Conservation (phyloP, 2,329 filamentous ascomycete species). For the Hypoxylon sp. region DNA sequence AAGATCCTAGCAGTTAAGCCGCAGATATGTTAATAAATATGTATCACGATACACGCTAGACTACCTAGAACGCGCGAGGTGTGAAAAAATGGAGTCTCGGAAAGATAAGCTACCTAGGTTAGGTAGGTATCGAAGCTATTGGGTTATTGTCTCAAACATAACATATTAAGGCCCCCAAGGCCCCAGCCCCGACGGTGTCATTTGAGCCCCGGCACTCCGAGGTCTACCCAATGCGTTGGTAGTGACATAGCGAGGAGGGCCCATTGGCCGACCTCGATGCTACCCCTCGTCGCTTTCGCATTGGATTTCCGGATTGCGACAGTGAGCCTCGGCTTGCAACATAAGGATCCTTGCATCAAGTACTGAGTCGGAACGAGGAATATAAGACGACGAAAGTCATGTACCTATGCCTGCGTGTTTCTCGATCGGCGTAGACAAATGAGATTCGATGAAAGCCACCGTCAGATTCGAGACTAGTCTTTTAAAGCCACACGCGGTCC, state of each 20-base stretch:
- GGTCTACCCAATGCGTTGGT: not conserved
- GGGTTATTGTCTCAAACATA: not conserved
- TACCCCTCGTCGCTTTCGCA: slow-evolving; percentile 24
- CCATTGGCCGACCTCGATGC: slow-evolving; percentile 14
- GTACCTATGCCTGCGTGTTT: slow-evolving; percentile 1
- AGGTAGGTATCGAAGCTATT: slow-evolving; percentile 21
- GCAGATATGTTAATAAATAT: too few species aligned
- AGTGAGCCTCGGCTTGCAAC: slow-evolving; percentile 38
- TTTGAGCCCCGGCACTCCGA: slow-evolving; percentile 7
- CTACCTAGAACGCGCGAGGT: slow-evolving; percentile 3
- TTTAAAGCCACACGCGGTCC: not conserved
- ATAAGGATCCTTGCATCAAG: not conserved
- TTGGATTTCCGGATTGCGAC: slow-evolving; percentile 21
- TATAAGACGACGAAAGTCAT: not conserved
- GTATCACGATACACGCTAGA: slow-evolving; percentile 13
- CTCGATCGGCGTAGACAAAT: not conserved
- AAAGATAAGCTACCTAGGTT: slow-evolving; percentile 8
- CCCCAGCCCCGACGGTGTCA: slow-evolving; percentile 16
- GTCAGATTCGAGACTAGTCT: slow-evolving; percentile 1
- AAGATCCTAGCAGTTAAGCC: slow-evolving; percentile 5
- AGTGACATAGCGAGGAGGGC: too few species aligned
- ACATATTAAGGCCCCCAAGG: slow-evolving; percentile 1
- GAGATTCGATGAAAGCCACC: not conserved
- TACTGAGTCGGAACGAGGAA: not conserved
- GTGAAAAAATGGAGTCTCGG: not conserved